Percentiles rank a stretch among this genome's conserved stretches.
These are phyloP conservation scores for Hypericum androsaemum DNA, from an alignment of 345 rosid species.

Conservation along the genomic window DNA sequence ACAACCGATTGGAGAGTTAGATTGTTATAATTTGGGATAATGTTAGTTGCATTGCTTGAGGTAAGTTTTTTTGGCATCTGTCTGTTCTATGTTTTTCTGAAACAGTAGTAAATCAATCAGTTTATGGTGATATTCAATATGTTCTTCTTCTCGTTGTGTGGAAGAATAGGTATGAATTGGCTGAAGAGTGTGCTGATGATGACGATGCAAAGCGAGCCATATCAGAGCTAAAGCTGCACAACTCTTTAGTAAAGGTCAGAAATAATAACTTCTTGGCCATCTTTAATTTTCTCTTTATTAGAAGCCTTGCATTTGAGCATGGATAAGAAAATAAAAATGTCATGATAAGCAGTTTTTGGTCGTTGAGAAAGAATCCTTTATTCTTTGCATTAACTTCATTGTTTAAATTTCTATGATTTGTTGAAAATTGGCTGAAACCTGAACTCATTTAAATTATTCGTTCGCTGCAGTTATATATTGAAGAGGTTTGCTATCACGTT, in stretches of 20 bases:
- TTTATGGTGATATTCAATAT: not conserved
- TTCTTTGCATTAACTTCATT: too few species aligned
- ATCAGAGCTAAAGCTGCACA: constrained; percentile 64
- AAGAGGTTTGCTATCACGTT: too few species aligned
- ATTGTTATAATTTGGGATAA: constrained; percentile 15
- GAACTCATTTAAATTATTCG: too few species aligned
- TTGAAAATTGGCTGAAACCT: too few species aligned
- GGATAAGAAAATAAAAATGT: too few species aligned
- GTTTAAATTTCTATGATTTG: too few species aligned
- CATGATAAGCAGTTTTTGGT: too few species aligned
- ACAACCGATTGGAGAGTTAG: constrained; percentile 11
- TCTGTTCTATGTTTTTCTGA: not conserved
- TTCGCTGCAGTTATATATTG: too few species aligned
- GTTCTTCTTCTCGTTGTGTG: constrained; percentile 9
- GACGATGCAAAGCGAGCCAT: constrained; percentile 81
- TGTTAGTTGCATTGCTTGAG: constrained; percentile 5
- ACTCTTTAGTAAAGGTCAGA: constrained; percentile 50
- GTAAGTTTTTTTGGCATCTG: constrained; percentile 5
- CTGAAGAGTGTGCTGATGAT: constrained; percentile 91
- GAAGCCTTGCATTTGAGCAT: too few species aligned
- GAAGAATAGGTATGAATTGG: constrained; percentile 58
- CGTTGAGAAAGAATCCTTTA: too few species aligned
- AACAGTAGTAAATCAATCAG: constrained; percentile 7
- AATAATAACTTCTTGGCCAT: too few species aligned
- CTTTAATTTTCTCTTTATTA: too few species aligned